Evolutionary conservation across 140 eudicot genomes (phyloP), one percentile per base, ranked within the genome.

Genomic region (Stevia rebaudiana): DNA sequence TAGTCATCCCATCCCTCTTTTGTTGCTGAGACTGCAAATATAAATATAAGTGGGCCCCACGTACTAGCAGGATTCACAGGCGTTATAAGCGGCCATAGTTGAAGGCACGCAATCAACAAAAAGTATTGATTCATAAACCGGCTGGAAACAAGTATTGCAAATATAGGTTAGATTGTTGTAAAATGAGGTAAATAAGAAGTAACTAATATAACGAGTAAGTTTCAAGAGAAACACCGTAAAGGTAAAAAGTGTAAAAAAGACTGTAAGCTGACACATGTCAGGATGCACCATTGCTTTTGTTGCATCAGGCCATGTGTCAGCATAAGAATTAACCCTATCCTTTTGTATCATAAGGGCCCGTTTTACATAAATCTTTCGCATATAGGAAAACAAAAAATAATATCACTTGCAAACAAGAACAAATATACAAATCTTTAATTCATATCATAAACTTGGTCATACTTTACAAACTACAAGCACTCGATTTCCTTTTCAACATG

Each of bases 1-100:
- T 92, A 85, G 72, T 92, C 98, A 83, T 92, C 98, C 98, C 98
- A 92, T 22, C 90, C 98, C 82, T 92, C 98, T 78, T 92, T 92
- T n/a, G 92, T 68, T 66, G 98, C 98, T 4, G 98, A 88, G 65
- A 92, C 95, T n/a, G 96, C 85, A 67, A 92, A 92, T 72, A 92
- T 92, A 74, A 92, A 83, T 55, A 92, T 74, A 61, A 92, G 95
- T 0, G 98, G 98, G 12, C 96, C 96, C 98, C 98, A 92, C 17
- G 98, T 85, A 80, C 92, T 92, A 63, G 94, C 98, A 74, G 98
- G 98, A 77, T 88, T 92, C 44, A 92, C 96, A 30, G 98, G 98
- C 7, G 98, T 92, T 51, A 92, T 92, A 10, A 92, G 94, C 56
- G 98, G 81, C 98, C 98, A 92, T 37, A 92, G 89, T 76, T 92